These are phyloP conservation scores for Boechera retrofracta DNA, from an alignment of 345 rosid genomes.

Conservation along the genomic window DNA sequence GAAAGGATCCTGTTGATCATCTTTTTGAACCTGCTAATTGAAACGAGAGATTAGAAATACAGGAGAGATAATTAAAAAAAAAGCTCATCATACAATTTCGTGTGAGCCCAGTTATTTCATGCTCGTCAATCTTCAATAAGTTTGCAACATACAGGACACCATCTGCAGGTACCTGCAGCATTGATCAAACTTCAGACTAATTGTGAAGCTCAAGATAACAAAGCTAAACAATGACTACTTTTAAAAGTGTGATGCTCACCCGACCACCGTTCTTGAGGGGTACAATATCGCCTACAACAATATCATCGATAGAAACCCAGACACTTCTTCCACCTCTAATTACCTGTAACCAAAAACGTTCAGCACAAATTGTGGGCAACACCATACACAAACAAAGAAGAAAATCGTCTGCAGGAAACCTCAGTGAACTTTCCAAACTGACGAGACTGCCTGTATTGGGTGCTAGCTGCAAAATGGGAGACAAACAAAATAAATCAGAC, in stretches of 20 bases:
- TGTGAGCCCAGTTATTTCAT: constrained; percentile 88
- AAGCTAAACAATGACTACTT: background rate
- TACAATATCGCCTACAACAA: constrained; percentile 86
- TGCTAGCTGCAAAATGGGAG: constrained; percentile 54
- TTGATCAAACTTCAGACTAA: background rate
- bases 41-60: constrained; percentile 40
- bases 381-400: background rate
- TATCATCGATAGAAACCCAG: constrained; percentile 66
- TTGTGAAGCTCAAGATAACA: background rate
- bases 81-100: constrained; percentile 41
- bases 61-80: constrained; percentile 11
- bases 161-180: constrained; percentile 83
- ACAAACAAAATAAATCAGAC: background rate
- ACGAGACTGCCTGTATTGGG: constrained; percentile 79
- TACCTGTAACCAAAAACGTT: constrained; percentile 52
- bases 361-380: background rate
- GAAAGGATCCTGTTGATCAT: constrained; percentile 63
- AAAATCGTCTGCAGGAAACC: constrained; percentile 13
- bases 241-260: constrained; percentile 51
- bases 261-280: constrained; percentile 84
- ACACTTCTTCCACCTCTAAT: constrained; percentile 69
- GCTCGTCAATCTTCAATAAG: constrained; percentile 80
- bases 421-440: constrained; percentile 73
- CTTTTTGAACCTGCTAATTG: constrained; percentile 67
- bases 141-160: constrained; percentile 74